Evolutionary conservation across 495 filamentous ascomycete species (phyloP), one percentile per base, ranked within the genome.

Genomic region (Usnea hakonensis): DNA sequence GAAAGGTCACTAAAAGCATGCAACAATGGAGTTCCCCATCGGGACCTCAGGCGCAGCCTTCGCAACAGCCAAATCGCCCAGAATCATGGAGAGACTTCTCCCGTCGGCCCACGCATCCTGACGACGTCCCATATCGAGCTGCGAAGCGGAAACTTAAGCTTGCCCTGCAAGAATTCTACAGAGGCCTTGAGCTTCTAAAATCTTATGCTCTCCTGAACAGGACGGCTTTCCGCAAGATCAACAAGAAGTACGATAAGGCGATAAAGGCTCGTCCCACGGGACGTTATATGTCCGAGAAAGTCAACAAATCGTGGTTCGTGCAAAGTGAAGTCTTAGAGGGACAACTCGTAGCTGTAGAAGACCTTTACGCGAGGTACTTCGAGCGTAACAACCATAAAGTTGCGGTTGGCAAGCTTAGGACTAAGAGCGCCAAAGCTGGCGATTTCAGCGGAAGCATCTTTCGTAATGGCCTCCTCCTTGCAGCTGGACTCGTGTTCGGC

Each of bases 221-320:
- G 55, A 94, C 90, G 3, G 95, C 91, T 2, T 97, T 97, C 63
- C 88, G 92, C 10, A 98, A 98, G 72, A 91, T 98, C 70, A 97
- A 94, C 74, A 98, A 98, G 75, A 98, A 98, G 75, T 97, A 91
- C 68, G 92, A 98, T 76, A 97, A 97, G 73, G 82, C 85, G 8
- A 82, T 90, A 57, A 84, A 93, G 64, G 84, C 90, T 54, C 83
- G 86, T 32, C 88, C 89, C 3, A 82, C 87, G 10, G 80, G 87
- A 65, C 81, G 88, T 37, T 97, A 91, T 70, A 92, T 96, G 90
- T 86, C 85, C 13, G 94, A 96, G 64, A 92, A 90, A 69, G 89
- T 97, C 58, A 91, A 91, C 76, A 88, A 88, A 65, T 83, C 91
- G 13, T 90, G 87, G 79, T 98, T 97, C 70, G 93, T 95, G 21